Conservation (phyloP, 169 alveolate species). For the Plasmodium blacklocki region DNA sequence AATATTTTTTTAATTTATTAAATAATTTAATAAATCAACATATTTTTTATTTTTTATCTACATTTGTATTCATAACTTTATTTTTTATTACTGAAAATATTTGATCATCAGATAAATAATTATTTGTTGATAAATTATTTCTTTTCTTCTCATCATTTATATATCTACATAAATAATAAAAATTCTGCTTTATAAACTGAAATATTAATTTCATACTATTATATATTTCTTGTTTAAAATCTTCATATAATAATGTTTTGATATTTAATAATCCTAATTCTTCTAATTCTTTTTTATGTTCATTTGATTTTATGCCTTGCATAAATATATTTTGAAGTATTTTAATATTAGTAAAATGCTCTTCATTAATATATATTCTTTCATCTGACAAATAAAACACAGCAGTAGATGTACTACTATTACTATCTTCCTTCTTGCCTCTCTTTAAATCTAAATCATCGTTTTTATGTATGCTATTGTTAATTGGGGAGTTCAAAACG, state of each 20-base stretch:
- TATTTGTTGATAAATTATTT: background rate
- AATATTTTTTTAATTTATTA: slow-evolving; percentile 4
- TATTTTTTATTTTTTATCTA: slow-evolving; percentile 23
- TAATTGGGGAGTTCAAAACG: too few species aligned
- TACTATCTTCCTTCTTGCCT: background rate
- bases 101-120: background rate
- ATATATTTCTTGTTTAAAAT: slow-evolving; percentile 36
- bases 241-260: slow-evolving; percentile 5
- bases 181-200: slow-evolving; percentile 28
- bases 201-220: slow-evolving; percentile 3
- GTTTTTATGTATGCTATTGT: background rate
- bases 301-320: background rate
- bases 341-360: slow-evolving; percentile 9
- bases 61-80: slow-evolving; percentile 19
- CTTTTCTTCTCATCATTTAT: slow-evolving; percentile 12
- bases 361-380: slow-evolving; percentile 8
- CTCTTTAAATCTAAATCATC: background rate
- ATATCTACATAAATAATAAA: background rate
- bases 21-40: slow-evolving; percentile 15
- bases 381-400: slow-evolving; percentile 5
- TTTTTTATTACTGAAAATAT: slow-evolving; percentile 3
- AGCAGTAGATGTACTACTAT: background rate
- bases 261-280: slow-evolving; percentile 16
- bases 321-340: slow-evolving; percentile 14
- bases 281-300: slow-evolving; percentile 2